phyloP scores from a whole-genome alignment of 2,329 filamentous ascomycete genomes.

The Diaporthe sp. region DNA sequence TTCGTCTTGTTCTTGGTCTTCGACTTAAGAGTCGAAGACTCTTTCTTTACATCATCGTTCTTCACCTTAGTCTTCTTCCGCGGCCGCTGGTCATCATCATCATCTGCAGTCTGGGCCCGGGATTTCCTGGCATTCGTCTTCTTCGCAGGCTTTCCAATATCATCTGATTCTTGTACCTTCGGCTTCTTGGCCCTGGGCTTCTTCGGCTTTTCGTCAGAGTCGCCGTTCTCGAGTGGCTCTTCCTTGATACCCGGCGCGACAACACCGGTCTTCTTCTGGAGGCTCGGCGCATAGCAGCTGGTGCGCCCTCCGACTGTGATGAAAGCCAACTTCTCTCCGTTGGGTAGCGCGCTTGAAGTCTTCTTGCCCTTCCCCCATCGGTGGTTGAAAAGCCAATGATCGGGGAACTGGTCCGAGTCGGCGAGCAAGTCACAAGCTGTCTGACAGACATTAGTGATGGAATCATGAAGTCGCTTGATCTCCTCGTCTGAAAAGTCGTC shows the following conservation, averaged over 20 bases:
- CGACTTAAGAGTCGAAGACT: background rate
- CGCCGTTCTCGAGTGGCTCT: slow-evolving; percentile 52
- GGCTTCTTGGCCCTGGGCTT: slow-evolving; percentile 45
- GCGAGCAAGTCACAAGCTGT: slow-evolving; percentile 83
- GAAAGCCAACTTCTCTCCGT: slow-evolving; percentile 86
- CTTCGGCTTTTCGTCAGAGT: slow-evolving; percentile 45
- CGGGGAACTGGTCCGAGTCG: slow-evolving; percentile 87
- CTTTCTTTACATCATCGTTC: slow-evolving; percentile 45
- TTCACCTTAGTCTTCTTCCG: slow-evolving; percentile 46
- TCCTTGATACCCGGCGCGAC: slow-evolving; percentile 59
- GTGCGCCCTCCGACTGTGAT: slow-evolving; percentile 92
- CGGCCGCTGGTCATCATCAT: slow-evolving; percentile 45
- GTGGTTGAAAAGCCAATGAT: slow-evolving; percentile 89
- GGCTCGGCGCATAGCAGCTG: slow-evolving; percentile 85
- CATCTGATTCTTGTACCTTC: slow-evolving; percentile 43
- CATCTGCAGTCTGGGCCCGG: slow-evolving; percentile 43
- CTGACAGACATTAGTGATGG: slow-evolving; percentile 83
- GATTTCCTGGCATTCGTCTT: slow-evolving; percentile 41
- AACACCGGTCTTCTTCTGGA: slow-evolving; percentile 83
- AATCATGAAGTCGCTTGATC: slow-evolving; percentile 77
- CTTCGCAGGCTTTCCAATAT: slow-evolving; percentile 43
- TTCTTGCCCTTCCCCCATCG: slow-evolving; percentile 93
- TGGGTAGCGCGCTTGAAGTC: slow-evolving; percentile 77
- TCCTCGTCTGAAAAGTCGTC: slow-evolving; percentile 82
- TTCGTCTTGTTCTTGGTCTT: slow-evolving; percentile 37